phyloP scores from a whole-genome alignment of 2,329 filamentous ascomycete genomes.

The Orbilia quercus region DNA sequence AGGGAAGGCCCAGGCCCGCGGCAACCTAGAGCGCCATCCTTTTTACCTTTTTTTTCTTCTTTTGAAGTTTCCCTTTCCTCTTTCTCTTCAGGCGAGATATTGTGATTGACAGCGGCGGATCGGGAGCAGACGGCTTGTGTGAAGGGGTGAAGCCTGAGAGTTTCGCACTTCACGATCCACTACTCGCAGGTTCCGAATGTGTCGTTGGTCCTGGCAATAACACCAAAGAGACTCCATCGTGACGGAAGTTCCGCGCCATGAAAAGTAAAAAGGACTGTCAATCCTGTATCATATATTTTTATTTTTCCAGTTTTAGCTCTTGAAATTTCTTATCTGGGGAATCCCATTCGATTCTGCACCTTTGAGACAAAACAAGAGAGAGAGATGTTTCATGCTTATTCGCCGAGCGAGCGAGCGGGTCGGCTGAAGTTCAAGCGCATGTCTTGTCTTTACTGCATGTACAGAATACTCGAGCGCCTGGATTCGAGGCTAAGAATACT shows the following conservation, averaged over 20 bases:
- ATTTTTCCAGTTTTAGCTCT: no score
- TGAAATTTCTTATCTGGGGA: no score
- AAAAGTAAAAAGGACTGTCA: no score
- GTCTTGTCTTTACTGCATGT: background rate
- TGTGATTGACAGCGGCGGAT: constrained; percentile 39
- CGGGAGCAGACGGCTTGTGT: constrained; percentile 22
- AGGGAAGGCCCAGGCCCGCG: constrained; percentile 35
- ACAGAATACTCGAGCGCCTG: no score
- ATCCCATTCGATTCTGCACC: no score
- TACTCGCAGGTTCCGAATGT: constrained; percentile 36
- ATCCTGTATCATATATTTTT: no score
- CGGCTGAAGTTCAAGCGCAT: background rate
- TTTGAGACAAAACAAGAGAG: no score
- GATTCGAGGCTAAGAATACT: background rate
- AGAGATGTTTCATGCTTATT: no score
- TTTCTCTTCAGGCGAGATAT: background rate
- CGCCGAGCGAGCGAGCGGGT: no score
- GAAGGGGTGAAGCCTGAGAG: constrained; percentile 28
- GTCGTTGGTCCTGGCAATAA: constrained; percentile 7
- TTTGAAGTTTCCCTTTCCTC: constrained; percentile 2
- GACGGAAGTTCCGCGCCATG: no score
- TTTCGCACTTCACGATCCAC: constrained; percentile 32
- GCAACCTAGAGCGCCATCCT: constrained; percentile 43
- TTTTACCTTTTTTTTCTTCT: constrained; percentile 4
- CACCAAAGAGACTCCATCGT: no score